Evolutionary conservation across 371 early-diverging fungal species (phyloP), one percentile per base, ranked within the genome.

Genomic region (Phascolomyces articulosus): DNA sequence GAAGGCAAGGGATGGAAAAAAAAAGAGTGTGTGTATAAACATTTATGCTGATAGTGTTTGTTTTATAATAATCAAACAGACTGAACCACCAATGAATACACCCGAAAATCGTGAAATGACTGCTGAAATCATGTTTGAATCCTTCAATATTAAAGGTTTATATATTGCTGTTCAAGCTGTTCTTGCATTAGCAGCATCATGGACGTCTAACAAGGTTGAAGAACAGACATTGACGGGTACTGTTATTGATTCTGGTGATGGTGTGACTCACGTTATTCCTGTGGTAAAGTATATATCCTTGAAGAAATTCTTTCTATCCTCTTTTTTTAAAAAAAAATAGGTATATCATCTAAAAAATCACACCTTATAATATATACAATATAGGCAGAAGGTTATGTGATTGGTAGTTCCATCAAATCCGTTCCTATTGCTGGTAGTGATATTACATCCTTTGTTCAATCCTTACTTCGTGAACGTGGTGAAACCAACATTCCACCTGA

Each of bases 211-310:
- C 67, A 91, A 90, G 79, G 86, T 87, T 10, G 84, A 75, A 49
- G 89, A 87, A 40, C 90, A 89, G 68, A 94, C 96, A 21, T 82
- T 98, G 68, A 98, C 98, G 4, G 98, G 98, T 66, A 96, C 96
- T 1, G 98, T 98, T 21, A 94, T 98, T 67, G 98, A 98, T 75
- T 90, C 92, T 15, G 71, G 71, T 53, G 71, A 70, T 64, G 71
- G 98, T 80, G 98, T 98, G 24, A 98, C 98, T 28, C 98, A 98
- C 82, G 96, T 98, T 60, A 98, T 98, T 69, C 98, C 98, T 27
- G 97, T 98, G 62, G 95, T 94, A 83, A 65, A 27, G n/a, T 24
- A 20, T 59, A 24, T 23, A n/a, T 58, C 16, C 15, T 40, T 34
- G n/a, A n/a, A n/a, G n/a, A n/a, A n/a, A n/a, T n/a, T n/a, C n/a